These are phyloP conservation scores for Vicia faba DNA, from an alignment of 306 rosid genomes.

Conservation along the genomic window DNA sequence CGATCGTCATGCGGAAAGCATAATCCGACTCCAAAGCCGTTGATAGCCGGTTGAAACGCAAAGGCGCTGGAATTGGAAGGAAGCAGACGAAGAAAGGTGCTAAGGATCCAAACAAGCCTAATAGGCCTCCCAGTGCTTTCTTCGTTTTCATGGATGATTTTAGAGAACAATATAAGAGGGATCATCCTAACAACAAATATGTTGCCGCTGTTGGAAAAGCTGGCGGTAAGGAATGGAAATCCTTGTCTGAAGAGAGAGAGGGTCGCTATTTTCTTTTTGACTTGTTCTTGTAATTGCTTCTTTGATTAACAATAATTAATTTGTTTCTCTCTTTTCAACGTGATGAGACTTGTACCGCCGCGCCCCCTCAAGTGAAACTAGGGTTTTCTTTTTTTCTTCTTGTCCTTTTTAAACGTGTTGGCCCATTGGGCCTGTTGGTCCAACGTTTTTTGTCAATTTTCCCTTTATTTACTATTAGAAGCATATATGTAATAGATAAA, in stretches of 20 bases:
- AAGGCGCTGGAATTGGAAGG: conserved; percentile 64
- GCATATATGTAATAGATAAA: no score
- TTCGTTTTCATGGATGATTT: conserved; percentile 94
- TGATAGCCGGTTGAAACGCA: conserved; percentile 65
- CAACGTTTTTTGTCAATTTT: no score
- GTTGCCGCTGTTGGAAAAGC: conserved; percentile 86
- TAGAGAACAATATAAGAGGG: conserved; percentile 70
- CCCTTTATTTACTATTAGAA: no score
- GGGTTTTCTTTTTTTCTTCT: no score
- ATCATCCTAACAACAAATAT: conserved; percentile 73
- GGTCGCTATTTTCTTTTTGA: no score
- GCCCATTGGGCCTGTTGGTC: no score
- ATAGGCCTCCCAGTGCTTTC: conserved; percentile 95
- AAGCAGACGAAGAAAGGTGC: conserved; percentile 62
- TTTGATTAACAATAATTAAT: no score
- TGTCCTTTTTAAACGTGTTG: no score
- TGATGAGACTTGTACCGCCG: no score
- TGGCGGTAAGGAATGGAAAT: conserved; percentile 79
- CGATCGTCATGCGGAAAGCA: conserved; percentile 60
- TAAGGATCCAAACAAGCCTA: conserved; percentile 94
- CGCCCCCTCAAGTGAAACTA: no score
- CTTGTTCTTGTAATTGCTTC: no score
- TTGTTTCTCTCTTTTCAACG: no score
- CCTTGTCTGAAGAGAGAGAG: conserved; percentile 71
- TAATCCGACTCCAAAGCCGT: conserved; percentile 53